phyloP scores from a whole-genome alignment of 2,329 filamentous ascomycete genomes.

The Phyllosticta paracitricarpa region DNA sequence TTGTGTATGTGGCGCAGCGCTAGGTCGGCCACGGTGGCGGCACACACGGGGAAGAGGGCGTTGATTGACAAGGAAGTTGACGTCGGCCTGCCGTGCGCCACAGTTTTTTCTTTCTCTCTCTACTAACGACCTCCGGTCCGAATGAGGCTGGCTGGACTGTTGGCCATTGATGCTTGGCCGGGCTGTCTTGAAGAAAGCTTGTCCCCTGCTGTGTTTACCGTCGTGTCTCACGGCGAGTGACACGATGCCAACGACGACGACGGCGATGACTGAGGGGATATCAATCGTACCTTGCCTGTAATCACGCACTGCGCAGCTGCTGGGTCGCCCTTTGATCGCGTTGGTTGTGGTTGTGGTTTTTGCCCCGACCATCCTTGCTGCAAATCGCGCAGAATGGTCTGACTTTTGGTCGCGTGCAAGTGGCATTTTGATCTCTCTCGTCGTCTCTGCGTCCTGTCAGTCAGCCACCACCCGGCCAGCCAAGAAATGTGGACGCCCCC shows the following conservation, averaged over 20 bases:
- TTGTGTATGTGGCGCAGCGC: too few species aligned
- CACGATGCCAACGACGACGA: neutral
- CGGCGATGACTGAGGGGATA: neutral
- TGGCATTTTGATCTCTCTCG: neutral
- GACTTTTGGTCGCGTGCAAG: neutral
- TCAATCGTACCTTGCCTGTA: too few species aligned
- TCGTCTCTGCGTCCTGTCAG: neutral
- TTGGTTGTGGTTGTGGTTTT: neutral
- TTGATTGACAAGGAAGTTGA: neutral
- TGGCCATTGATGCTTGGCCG: neutral
- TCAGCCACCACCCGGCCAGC: neutral
- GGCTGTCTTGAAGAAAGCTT: neutral
- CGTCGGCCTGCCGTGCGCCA: neutral
- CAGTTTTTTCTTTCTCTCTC: neutral
- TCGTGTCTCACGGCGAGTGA: neutral
- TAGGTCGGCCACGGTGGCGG: too few species aligned
- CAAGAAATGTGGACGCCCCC: neutral
- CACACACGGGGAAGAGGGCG: too few species aligned
- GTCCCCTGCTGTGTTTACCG: neutral
- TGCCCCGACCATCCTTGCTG: neutral
- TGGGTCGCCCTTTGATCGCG: neutral
- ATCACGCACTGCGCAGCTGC: neutral
- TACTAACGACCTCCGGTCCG: neutral
- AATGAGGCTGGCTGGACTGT: neutral
- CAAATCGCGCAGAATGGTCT: neutral